A percentile compares a stretch with the other conserved stretches of the same genome.
These are phyloP conservation scores for Phycomyces nitens DNA, from an alignment of 192 early-diverging fungal genomes.

Conservation along the genomic window DNA sequence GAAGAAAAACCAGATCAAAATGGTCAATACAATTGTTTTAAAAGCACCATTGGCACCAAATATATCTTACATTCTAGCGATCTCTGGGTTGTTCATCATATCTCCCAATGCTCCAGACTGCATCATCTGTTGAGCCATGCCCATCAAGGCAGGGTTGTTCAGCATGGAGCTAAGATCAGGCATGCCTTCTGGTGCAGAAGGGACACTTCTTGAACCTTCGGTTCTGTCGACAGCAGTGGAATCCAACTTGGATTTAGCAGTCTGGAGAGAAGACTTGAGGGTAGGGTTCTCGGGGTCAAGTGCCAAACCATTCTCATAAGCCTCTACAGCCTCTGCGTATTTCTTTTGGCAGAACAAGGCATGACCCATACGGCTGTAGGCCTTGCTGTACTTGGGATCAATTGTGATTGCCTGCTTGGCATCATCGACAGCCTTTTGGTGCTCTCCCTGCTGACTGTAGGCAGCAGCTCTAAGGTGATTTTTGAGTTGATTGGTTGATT, in stretches of 20 bases:
- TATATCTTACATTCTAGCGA: conserved; percentile 73
- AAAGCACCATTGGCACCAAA: too few relatives aligned
- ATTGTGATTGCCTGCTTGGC: conserved; percentile 79
- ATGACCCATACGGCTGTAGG: conserved; percentile 88
- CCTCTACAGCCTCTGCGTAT: conserved; percentile 79
- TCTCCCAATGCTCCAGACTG: conserved; percentile 73
- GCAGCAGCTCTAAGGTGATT: conserved; percentile 93
- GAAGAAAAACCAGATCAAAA: conserved; percentile 8
- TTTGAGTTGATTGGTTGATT: conserved; percentile 6
- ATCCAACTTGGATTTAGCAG: conserved; percentile 59
- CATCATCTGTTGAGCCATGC: conserved; percentile 93
- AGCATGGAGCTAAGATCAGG: conserved; percentile 73
- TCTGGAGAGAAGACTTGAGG: conserved; percentile 71
- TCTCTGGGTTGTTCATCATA: conserved; percentile 89
- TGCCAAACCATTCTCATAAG: conserved; percentile 86
- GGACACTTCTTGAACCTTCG: conserved; percentile 23
- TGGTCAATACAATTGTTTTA: too few relatives aligned
- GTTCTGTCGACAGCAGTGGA: conserved; percentile 32
- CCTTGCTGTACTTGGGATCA: conserved; percentile 89
- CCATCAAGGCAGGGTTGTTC: conserved; percentile 94
- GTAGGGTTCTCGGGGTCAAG: conserved; percentile 80
- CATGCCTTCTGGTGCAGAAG: conserved; percentile 46
- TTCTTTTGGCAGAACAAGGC: conserved; percentile 88
- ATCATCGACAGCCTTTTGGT: conserved; percentile 84
- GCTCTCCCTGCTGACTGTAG: conserved; percentile 83